Base-by-base conservation (phyloP, 2,329 filamentous ascomycete species). In the Colletotrichum falcatum region DNA sequence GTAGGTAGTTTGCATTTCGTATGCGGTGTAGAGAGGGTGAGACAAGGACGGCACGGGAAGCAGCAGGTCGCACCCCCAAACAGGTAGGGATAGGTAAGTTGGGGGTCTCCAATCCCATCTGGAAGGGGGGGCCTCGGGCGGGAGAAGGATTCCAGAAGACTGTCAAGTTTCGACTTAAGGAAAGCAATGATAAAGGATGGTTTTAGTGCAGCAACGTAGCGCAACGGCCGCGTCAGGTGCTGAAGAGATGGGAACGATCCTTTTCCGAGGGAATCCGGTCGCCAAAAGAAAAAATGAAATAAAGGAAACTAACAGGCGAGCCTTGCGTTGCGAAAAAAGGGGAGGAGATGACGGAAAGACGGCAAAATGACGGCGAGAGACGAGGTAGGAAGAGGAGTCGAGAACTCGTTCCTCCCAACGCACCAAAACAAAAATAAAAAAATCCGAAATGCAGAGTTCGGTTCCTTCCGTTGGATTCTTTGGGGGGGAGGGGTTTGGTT, bases 71-170 rank as follows among this genome's bases (percentile, higher is more conserved):
- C 49, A 35, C 42, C 16, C 12, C 30, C n/a, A 28, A 39, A 14
- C 20, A 12, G 7, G 30, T 16, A 11, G 35, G n/a, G 44, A 9
- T 9, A n/a, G n/a, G n/a, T n/a, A n/a, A 1, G 9, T 39, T 39
- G 37, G 12, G 28, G 23, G 42, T 23, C 58, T 20, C 30, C 58
- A 23, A 16, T 61, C 58, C 2, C 14, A 46, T 46, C n/a, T 7
- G 48, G 58, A 11, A 2, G 39, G 42, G 12, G 39, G 23, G 20
- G 20, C n/a, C 44, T 48, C 35, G 51, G 61, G 55, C 64, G 58
- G 67, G 56, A 67, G 67, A 67, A 70, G 33, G 49, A 20, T 67
- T 62, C 64, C 64, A 70, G 67, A 70, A 67, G 26, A 30, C 26
- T 35, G 35, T 37, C 33, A 37, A 58, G 30, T 49, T 65, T 39